Evolutionary conservation across 2,329 filamentous ascomycete species (phyloP), one percentile per base, ranked within the genome.

Genomic region (Xylariales sp.): DNA sequence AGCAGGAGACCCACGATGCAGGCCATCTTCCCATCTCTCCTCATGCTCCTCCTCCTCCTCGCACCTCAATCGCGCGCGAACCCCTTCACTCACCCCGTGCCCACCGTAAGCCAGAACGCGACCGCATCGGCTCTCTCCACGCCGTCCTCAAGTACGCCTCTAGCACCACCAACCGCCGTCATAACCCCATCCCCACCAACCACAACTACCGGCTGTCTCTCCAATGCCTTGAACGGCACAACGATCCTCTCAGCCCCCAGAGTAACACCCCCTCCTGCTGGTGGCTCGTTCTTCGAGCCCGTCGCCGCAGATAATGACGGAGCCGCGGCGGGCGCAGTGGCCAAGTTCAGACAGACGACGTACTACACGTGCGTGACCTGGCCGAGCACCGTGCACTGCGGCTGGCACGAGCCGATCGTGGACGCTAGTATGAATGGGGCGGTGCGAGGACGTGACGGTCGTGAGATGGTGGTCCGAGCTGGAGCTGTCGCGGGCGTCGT

Each of bases 391-490:
- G 55, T 60, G 31, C 62, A 65, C 33, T 68, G 65, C 46, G 64
- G 64, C 8, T 63, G 59, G 61, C 62, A 66, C 39, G 53, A 60
- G 47, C 63, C 64, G 1, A 59, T 68, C 9, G 40, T 67, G 4
- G 51, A 54, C 34, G 53, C 50, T 2, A 45, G 45, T 16, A 52
- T 48, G 18, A 46, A 50, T 3, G 43, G 40, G 2, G 49, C 35
- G n/a, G 38, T 19, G 10, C 37, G 38, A 40, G 21, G 45, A 33
- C 34, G 32, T 32, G 36, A 33, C 5, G 12, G 40, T 32, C 46
- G 49, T 10, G 32, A 27, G 34, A 44, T 15, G 19, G 45, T 45
- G 1, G 27, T 48, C 11, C 37, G 40, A 11, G 46, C 45, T 10
- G 46, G 40, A 6, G 33, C 48, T 33, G 47, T 43, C 4, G 51